Evolutionary conservation across 208 protist species (phyloP), one percentile per base, ranked within the genome.

Genomic region (Trypanosoma avium): DNA sequence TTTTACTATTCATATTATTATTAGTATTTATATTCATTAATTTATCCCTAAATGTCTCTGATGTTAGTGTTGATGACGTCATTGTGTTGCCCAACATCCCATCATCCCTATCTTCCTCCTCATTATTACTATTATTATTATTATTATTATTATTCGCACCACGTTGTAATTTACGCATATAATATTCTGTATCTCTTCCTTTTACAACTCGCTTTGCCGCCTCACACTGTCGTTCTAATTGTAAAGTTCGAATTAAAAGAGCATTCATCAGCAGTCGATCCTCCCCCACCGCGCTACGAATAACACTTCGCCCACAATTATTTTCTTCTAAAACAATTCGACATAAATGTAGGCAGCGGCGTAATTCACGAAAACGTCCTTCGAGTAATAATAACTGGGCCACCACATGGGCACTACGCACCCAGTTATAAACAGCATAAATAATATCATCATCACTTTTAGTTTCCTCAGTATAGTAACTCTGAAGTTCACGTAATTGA

Each of bases 361-460:
- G 79, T 54, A 88, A 30, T 61, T 94, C 88, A 0, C 67, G 59
- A 52, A 87, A 89, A 33, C 85, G 82, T 0, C 75, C 79, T 61
- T 92, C 79, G 6, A 84, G 50, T 21, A 95, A 48, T 21, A 95
- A 62, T 38, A 81, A 52, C 55, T 84, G 61, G 1, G 77, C 75
- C 12, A 86, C 68, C 6, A 26, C 50, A 65, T 95, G 89, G 10
- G 78, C 81, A 22, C 60, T 42, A 7, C 61, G 70, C 2, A 93
- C 79, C 66, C 79, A 84, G 58, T 81, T 70, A 46, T 89, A 82
- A 12, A 79, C 88, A 40, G 68, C 74, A 54, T 86, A 85, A 40
- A 92, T 73, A 33, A 91, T 81, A 64, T 85, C 78, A 45, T 93
- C 89, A 29, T 79, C 74, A 60, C 79, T 92, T 61, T 60, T 73